Conservation (phyloP, 2,329 filamentous ascomycete species). For the Hymenoscyphus infarciens region DNA sequence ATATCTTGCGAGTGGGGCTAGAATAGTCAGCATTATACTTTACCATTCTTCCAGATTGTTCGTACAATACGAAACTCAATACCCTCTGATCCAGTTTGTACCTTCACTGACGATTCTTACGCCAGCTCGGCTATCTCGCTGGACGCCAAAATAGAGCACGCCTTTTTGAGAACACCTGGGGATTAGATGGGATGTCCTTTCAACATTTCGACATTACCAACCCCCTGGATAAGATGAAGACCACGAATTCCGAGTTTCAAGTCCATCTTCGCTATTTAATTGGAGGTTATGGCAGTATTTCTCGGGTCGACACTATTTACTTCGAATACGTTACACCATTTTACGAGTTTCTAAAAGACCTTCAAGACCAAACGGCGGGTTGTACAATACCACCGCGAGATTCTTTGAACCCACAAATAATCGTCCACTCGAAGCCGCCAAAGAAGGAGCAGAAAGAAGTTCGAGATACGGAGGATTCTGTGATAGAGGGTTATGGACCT, state of each 20-base stretch:
- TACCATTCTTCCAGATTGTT: no score
- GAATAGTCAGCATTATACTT: no score
- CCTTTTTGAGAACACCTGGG: neutral
- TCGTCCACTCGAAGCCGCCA: no score
- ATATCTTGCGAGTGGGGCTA: no score
- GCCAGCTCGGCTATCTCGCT: neutral
- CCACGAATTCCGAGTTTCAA: slow-evolving; percentile 10
- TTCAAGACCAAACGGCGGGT: slow-evolving; percentile 14
- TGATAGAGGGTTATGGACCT: no score
- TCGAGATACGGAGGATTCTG: no score
- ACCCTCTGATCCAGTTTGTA: neutral
- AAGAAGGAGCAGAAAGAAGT: no score
- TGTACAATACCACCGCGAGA: slow-evolving; percentile 14
- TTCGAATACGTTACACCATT: slow-evolving; percentile 13
- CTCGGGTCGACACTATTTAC: neutral
- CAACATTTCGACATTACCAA: neutral
- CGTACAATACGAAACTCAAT: no score
- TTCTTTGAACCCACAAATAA: neutral
- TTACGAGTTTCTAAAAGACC: slow-evolving; percentile 9
- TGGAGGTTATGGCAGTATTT: slow-evolving; percentile 6
- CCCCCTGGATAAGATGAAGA: neutral
- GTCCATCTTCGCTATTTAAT: slow-evolving; percentile 9
- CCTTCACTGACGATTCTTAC: neutral
- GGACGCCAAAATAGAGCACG: neutral
- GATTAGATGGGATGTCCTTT: neutral